Conservation (phyloP, 352 stramenopile genomes). For the Poterioochromonas sp. region DNA sequence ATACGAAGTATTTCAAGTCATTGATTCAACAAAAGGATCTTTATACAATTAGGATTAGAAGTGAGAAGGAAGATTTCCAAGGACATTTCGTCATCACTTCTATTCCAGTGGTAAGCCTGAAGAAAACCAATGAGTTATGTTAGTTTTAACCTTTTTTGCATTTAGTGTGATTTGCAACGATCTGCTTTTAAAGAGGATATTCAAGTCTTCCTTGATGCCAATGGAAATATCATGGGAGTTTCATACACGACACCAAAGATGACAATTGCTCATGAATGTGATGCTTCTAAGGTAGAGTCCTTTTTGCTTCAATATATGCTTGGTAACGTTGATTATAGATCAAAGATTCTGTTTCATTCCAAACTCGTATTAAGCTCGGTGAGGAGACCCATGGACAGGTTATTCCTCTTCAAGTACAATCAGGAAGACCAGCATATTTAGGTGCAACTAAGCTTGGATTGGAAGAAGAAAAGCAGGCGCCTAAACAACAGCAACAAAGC, state of each 20-base stretch:
- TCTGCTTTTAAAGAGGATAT: slow-evolving; percentile 33
- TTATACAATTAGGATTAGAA: not conserved
- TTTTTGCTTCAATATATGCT: not conserved
- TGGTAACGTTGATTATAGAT: not conserved
- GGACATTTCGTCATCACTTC: not conserved
- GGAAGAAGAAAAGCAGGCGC: not conserved
- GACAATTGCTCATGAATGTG: not conserved
- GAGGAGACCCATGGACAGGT: not conserved
- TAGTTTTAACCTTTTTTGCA: not conserved
- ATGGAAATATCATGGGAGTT: not conserved
- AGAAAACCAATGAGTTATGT: not conserved
- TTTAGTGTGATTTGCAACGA: slow-evolving; percentile 22
- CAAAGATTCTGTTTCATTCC: not conserved
- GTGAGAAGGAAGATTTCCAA: not conserved
- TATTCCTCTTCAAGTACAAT: not conserved
- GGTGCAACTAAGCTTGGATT: not conserved
- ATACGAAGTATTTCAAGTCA: not conserved
- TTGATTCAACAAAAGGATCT: not conserved
- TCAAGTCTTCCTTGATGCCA: not conserved
- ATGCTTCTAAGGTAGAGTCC: slow-evolving; percentile 1
- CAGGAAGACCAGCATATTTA: not conserved
- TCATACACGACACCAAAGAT: not conserved
- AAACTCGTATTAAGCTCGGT: not conserved
- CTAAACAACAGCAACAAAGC: not conserved
- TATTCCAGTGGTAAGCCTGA: not conserved